phyloP scores from a whole-genome alignment of 306 rosid genomes.

The Cyamopsis tetragonoloba region DNA sequence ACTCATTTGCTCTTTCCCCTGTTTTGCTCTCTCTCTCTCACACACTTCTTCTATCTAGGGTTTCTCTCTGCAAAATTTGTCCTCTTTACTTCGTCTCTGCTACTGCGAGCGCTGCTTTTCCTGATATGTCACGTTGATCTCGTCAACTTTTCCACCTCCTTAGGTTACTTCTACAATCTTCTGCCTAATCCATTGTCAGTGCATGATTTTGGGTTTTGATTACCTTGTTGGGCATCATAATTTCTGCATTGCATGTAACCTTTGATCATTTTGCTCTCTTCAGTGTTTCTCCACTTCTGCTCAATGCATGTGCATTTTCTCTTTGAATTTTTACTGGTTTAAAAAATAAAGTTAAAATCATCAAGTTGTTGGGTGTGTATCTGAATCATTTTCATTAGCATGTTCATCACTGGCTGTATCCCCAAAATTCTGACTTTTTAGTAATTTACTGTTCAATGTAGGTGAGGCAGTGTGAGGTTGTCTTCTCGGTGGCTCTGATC shows the following conservation, averaged over 20 bases:
- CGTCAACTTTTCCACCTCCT: neutral
- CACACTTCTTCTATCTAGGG: constrained; percentile 24
- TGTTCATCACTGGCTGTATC: neutral
- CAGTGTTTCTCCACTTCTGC: neutral
- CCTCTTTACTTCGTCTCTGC: neutral
- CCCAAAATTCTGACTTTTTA: neutral
- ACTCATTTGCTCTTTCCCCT: neutral
- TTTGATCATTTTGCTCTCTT: neutral
- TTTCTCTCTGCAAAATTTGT: constrained; percentile 14
- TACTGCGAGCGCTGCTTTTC: neutral
- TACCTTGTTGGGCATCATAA: neutral
- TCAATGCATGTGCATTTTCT: constrained; percentile 7
- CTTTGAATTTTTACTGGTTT: neutral
- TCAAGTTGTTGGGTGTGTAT: neutral
- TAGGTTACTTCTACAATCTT: neutral
- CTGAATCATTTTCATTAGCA: neutral
- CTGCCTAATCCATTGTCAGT: neutral
- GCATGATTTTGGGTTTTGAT: too few species aligned
- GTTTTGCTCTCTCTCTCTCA: neutral
- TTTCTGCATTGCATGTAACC: constrained; percentile 16
- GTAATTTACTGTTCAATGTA: neutral
- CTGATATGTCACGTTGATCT: constrained; percentile 17
- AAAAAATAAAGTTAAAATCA: neutral
- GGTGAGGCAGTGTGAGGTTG: neutral
- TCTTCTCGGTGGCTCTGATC: constrained; percentile 31